phyloP scores from a whole-genome alignment of 129 eudicot genomes.

The Logfia minima region DNA sequence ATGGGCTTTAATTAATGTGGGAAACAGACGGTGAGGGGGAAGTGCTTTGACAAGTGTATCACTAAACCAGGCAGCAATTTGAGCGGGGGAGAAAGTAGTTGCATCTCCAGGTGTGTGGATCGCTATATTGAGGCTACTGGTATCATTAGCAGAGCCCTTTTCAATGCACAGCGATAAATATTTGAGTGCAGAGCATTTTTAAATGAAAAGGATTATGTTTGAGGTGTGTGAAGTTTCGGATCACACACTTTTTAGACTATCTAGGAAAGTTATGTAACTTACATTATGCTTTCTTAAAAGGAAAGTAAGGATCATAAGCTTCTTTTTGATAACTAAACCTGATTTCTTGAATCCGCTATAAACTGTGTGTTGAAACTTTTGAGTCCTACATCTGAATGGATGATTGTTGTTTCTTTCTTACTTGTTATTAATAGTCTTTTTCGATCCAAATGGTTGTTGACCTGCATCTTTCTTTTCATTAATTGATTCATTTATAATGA shows the following conservation, averaged over 20 bases:
- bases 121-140: constrained; percentile 77
- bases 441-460: constrained; percentile 4
- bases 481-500: background rate
- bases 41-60: constrained; percentile 95
- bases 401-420: background rate
- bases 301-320: constrained; percentile 21
- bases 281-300: constrained; percentile 24
- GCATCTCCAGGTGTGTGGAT: constrained; percentile 79
- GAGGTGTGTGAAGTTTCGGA: background rate
- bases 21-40: constrained; percentile 82
- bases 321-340: background rate
- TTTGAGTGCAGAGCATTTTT: constrained; percentile 3
- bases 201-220: constrained; percentile 15
- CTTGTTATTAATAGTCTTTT: constrained; percentile 6
- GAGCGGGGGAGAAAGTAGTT: constrained; percentile 87
- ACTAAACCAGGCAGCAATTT: constrained; percentile 87
- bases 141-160: constrained; percentile 61
- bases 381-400: constrained; percentile 8
- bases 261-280: constrained; percentile 15
- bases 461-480: background rate
- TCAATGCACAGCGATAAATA: constrained; percentile 33
- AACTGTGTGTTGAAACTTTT: constrained; percentile 11
- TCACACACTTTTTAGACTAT: background rate
- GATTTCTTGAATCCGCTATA: constrained; percentile 1
- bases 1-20: background rate